Conservation (phyloP, 2,329 filamentous ascomycete genomes). For the Ceratocystis eucalypticola region DNA sequence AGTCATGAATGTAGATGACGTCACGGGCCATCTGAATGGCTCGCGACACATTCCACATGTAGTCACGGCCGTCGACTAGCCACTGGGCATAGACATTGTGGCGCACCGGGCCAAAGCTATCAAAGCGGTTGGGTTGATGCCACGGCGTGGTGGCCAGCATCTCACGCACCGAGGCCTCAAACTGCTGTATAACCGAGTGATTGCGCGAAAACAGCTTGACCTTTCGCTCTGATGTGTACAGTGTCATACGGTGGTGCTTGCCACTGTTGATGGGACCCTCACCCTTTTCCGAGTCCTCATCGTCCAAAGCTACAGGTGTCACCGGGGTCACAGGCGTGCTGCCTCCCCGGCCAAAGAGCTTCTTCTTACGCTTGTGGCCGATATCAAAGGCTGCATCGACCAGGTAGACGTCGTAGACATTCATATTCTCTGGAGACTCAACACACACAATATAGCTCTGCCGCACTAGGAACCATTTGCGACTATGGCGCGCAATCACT, state of each 20-base stretch:
- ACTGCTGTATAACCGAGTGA: slow-evolving; percentile 77
- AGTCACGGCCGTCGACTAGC: slow-evolving; percentile 91
- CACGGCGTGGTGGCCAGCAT: slow-evolving; percentile 77
- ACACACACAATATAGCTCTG: slow-evolving; percentile 97
- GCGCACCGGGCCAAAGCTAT: slow-evolving; percentile 84
- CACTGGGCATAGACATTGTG: slow-evolving; percentile 82
- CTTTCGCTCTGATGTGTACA: slow-evolving; percentile 86
- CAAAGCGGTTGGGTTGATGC: slow-evolving; percentile 73
- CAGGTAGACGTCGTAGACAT: slow-evolving; percentile 97
- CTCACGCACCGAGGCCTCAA: slow-evolving; percentile 78
- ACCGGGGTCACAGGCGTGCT: slow-evolving; percentile 18
- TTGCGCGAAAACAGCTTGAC: slow-evolving; percentile 83
- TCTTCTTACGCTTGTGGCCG: slow-evolving; percentile 58
- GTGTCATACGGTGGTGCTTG: slow-evolving; percentile 71
- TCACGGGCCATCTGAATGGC: slow-evolving; percentile 95
- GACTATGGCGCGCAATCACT: slow-evolving; percentile 68
- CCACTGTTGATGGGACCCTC: slow-evolving; percentile 16
- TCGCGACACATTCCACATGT: slow-evolving; percentile 98
- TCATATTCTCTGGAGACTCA: slow-evolving; percentile 97
- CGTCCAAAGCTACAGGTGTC: slow-evolving; percentile 10
- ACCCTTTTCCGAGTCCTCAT: slow-evolving; percentile 18
- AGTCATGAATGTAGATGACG: slow-evolving; percentile 98
- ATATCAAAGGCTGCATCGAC: slow-evolving; percentile 80
- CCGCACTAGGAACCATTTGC: slow-evolving; percentile 96
- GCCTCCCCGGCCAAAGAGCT: slow-evolving; percentile 28